A percentile compares a stretch with the other conserved stretches of the same genome.
Conservation (phyloP, 192 early-diverging fungal genomes). For the Gonapodya prolifera region DNA sequence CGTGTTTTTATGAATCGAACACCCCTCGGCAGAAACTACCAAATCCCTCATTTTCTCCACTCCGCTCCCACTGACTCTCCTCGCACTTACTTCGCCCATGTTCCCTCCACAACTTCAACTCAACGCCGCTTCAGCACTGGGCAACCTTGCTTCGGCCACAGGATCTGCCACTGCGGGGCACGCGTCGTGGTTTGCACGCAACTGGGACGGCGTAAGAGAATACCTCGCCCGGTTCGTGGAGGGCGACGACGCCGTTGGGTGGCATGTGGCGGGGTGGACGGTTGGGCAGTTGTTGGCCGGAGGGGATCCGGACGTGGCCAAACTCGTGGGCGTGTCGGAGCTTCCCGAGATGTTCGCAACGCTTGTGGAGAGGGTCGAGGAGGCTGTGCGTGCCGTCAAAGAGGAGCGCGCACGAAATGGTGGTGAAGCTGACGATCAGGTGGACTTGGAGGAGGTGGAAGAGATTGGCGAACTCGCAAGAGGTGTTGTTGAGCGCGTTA, state of each 20-base stretch:
- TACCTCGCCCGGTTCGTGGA: slow-evolving; percentile 57
- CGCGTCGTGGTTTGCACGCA: slow-evolving; percentile 57
- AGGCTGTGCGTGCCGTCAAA: no score
- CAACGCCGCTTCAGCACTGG: slow-evolving; percentile 65
- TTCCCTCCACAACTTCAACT: slow-evolving; percentile 54
- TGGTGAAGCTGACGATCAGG: no score
- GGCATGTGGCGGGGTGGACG: slow-evolving; percentile 76
- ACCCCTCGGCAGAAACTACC: no score
- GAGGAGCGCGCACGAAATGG: no score
- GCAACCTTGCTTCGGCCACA: slow-evolving; percentile 49
- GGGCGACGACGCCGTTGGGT: slow-evolving; percentile 46
- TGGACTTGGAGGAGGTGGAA: no score
- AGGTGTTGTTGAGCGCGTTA: no score
- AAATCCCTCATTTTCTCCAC: no score
- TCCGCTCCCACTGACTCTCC: slow-evolving; percentile 49
- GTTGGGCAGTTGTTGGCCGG: slow-evolving; percentile 56
- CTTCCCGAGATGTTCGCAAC: no score
- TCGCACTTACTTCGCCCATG: slow-evolving; percentile 49
- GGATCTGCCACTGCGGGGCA: slow-evolving; percentile 45
- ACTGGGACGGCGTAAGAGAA: slow-evolving; percentile 48
- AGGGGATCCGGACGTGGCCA: slow-evolving; percentile 13
- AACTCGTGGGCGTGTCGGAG: no score
- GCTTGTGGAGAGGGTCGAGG: no score
- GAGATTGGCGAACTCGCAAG: no score
- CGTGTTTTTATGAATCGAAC: slow-evolving; percentile 50